Base-by-base conservation (phyloP, 2,329 filamentous ascomycete genomes). In the Diaporthe destruens region DNA sequence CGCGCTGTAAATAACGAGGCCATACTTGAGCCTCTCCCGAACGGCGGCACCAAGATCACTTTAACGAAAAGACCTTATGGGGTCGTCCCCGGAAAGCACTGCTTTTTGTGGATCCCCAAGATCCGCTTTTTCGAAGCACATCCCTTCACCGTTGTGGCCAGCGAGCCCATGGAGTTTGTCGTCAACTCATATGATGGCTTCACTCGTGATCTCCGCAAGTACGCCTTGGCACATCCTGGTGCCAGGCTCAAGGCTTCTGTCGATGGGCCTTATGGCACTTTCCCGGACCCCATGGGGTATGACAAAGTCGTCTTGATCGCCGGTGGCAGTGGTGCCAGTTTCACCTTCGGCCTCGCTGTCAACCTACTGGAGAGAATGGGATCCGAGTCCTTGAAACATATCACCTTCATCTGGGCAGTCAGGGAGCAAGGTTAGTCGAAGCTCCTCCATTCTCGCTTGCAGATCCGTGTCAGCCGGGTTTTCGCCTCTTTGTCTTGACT, bases 21-120 rank as follows among this genome's bases (percentile, higher is more conserved):
- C 2, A 87, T 82, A 0, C 77, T 91, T n/a, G 83, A 85, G 32
- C 86, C 89, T 6, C 84, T 91, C 4, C 82, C 87, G 8, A 81
- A 87, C 69, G 86, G 87, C 5, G 88, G 85, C 63, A 90, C 88
- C 23, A 86, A 87, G 49, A 84, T 91, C n/a, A 82, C 85, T 0
- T 80, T 91, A 42, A 80, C 83, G 65, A 87, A 88, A 78, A 83
- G 85, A 3, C 85, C 86, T 0, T 73, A 83, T 0, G 79, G 81
- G 2, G 85, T 86, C 1, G 79, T 81, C 2, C 85, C 90, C 0
- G 90, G 89, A 1, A 87, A 88, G 74, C 90, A 93, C 77, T 89
- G 88, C 76, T 92, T 91, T 76, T 79, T 92, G 39, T 92, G 89
- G 89, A 85, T 92, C 8, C 91, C 90, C 0, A 81, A 81, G 6